Evolutionary conservation across 257 asterid genomes (phyloP).

Genomic region (Buddleja alternifolia): DNA sequence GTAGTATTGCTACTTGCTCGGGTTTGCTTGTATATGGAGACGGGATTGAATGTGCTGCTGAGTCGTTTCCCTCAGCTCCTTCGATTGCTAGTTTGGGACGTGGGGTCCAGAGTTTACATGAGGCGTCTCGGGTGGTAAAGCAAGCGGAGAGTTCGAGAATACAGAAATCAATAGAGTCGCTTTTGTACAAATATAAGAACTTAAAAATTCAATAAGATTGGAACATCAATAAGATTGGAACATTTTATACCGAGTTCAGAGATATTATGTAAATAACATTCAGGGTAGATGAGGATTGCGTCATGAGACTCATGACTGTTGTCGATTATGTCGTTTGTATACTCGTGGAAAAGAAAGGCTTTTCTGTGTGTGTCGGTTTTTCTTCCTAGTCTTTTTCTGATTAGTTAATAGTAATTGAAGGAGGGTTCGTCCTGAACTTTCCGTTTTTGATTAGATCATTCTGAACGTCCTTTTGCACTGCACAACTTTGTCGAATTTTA

Average conservation of each 20-base stretch:
- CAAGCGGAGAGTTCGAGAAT: slow-evolving; percentile 65
- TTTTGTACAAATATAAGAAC: slow-evolving; percentile 63
- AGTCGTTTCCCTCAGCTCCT: slow-evolving; percentile 80
- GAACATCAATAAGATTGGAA: slow-evolving; percentile 20
- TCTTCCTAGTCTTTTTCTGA: background rate
- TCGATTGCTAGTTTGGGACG: slow-evolving; percentile 95
- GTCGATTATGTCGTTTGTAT: background rate
- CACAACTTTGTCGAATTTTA: background rate
- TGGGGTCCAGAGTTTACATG: slow-evolving; percentile 73
- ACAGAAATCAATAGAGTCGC: slow-evolving; percentile 68
- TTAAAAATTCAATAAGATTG: slow-evolving; percentile 39
- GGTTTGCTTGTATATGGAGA: slow-evolving; percentile 80
- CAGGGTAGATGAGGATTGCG: slow-evolving; percentile 6
- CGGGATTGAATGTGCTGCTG: slow-evolving; percentile 92
- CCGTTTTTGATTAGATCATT: background rate
- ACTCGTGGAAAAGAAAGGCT: slow-evolving; percentile 2
- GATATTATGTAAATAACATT: slow-evolving; percentile 32
- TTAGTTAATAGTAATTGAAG: background rate
- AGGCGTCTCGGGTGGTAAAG: slow-evolving; percentile 62
- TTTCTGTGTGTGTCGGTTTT: background rate
- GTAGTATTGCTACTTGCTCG: slow-evolving; percentile 80
- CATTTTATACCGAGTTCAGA: background rate
- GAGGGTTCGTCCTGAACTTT: background rate
- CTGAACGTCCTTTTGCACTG: background rate
- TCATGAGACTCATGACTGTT: background rate